These are phyloP conservation scores for Chalciporus piperatus DNA, from an alignment of 768 basidiomycete genomes.

Conservation along the genomic window DNA sequence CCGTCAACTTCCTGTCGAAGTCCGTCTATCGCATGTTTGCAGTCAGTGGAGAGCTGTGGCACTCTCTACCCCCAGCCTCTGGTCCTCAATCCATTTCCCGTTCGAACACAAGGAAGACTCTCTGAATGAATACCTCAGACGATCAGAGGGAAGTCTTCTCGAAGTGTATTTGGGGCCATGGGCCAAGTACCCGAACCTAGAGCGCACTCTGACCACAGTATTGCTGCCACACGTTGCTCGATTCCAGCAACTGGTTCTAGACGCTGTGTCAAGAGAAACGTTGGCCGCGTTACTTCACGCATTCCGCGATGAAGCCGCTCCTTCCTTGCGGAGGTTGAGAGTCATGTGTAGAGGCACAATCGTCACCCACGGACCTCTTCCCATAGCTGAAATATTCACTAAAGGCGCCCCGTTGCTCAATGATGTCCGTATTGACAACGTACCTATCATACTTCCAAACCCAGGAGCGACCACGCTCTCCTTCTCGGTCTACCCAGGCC, in stretches of 20 bases:
- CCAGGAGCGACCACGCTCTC: slow-evolving; percentile 25
- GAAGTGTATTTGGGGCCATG: slow-evolving; percentile 33
- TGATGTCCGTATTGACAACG: slow-evolving; percentile 33
- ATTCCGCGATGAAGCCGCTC: slow-evolving; percentile 27
- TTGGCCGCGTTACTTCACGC: slow-evolving; percentile 19
- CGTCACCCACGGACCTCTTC: slow-evolving; percentile 24
- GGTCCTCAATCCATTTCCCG: slow-evolving; percentile 33
- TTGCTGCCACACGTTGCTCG: slow-evolving; percentile 29
- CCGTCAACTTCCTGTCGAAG: slow-evolving; percentile 32
- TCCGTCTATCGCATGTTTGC: slow-evolving; percentile 34
- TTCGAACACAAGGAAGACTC: slow-evolving; percentile 30
- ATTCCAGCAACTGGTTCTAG: slow-evolving; percentile 30
- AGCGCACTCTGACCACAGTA: slow-evolving; percentile 22
- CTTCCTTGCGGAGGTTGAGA: slow-evolving; percentile 24
- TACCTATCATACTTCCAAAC: slow-evolving; percentile 26
- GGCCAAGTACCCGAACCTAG: slow-evolving; percentile 30
- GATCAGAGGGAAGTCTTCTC: slow-evolving; percentile 30
- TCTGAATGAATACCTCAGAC: slow-evolving; percentile 30
- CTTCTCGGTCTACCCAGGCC: slow-evolving; percentile 33
- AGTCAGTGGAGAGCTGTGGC: slow-evolving; percentile 35
- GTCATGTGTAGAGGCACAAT: slow-evolving; percentile 33
- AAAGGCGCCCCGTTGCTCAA: slow-evolving; percentile 31
- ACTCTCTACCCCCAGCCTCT: slow-evolving; percentile 32
- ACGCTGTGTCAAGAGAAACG: slow-evolving; percentile 30
- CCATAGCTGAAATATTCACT: slow-evolving; percentile 24